These are phyloP conservation scores for Rosellinia necatrix DNA, from an alignment of 2,329 filamentous ascomycete genomes.

Conservation along the genomic window DNA sequence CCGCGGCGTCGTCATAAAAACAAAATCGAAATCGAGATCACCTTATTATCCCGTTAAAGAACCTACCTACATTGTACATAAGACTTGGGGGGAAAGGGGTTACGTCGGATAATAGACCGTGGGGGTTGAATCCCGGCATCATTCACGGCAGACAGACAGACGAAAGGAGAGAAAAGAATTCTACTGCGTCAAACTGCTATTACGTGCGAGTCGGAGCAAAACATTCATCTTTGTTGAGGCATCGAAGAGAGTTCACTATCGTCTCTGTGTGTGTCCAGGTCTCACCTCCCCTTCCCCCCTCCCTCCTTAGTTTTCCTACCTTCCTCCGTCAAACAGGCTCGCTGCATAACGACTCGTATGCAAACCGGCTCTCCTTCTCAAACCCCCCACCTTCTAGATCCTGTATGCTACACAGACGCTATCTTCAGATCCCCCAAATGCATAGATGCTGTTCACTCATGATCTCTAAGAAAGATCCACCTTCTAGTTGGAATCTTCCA, in stretches of 20 bases:
- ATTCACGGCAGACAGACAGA: slow-evolving; percentile 3
- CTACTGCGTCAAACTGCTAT: no score
- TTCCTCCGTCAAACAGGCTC: neutral
- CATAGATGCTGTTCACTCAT: slow-evolving; percentile 10
- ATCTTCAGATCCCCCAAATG: slow-evolving; percentile 17
- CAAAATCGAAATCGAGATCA: no score
- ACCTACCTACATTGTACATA: slow-evolving; percentile 34
- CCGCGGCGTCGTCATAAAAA: slow-evolving; percentile 28
- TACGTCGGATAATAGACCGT: no score
- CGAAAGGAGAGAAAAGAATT: no score
- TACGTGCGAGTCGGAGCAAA: slow-evolving; percentile 8
- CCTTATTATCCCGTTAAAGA: slow-evolving; percentile 10
- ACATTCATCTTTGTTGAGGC: slow-evolving; percentile 8
- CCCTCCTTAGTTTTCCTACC: slow-evolving; percentile 2
- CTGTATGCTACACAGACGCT: slow-evolving; percentile 23
- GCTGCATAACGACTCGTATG: slow-evolving; percentile 21
- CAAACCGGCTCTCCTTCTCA: slow-evolving; percentile 18
- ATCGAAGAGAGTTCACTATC: slow-evolving; percentile 12
- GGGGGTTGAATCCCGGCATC: slow-evolving; percentile 9
- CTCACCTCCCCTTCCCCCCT: no score
- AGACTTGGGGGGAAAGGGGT: slow-evolving; percentile 10
- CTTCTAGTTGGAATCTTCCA: slow-evolving; percentile 58
- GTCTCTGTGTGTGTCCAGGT: neutral
- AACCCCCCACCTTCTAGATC: no score
- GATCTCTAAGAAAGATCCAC: slow-evolving; percentile 22